Conservation (phyloP, 106 monocot species). For the Posidonia australis region DNA sequence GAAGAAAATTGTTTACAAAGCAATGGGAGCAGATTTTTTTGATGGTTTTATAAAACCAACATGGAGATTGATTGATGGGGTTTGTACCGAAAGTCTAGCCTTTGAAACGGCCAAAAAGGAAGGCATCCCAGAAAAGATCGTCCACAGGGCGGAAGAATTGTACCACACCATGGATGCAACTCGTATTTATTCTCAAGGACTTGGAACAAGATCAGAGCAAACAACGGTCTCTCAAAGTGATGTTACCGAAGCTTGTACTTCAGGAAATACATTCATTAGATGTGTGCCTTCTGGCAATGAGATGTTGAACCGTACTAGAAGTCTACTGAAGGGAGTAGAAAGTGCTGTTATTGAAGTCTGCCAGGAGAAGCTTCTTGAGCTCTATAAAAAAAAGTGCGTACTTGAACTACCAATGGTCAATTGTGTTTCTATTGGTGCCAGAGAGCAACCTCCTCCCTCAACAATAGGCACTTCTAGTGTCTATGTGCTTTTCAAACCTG, state of each 20-base stretch:
- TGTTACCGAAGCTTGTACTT: constrained; percentile 6
- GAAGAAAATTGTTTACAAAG: constrained; percentile 49
- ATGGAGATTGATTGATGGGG: constrained; percentile 66
- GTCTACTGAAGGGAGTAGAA: constrained; percentile 48
- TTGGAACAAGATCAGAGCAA: not conserved
- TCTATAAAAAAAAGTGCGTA: constrained; percentile 37
- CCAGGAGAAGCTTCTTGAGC: constrained; percentile 50
- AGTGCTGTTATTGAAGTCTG: constrained; percentile 49
- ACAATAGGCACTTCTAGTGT: constrained; percentile 72
- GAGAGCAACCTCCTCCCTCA: constrained; percentile 91
- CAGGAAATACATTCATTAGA: not conserved
- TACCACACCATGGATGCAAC: constrained; percentile 25
- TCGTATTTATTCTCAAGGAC: not conserved
- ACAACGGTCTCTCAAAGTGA: constrained; percentile 5
- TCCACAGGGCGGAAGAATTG: constrained; percentile 71
- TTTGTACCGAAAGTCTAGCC: constrained; percentile 90
- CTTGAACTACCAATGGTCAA: constrained; percentile 32
- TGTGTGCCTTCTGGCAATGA: not conserved
- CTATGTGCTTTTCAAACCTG: constrained; percentile 70
- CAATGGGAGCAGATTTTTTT: constrained; percentile 62
- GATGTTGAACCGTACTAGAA: not conserved
- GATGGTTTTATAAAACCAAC: constrained; percentile 58
- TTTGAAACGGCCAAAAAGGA: constrained; percentile 83
- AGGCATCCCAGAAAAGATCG: constrained; percentile 60
- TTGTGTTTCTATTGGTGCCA: constrained; percentile 50